phyloP scores from a whole-genome alignment of 1,284 basidiomycete genomes.

The Marasmius oreades region DNA sequence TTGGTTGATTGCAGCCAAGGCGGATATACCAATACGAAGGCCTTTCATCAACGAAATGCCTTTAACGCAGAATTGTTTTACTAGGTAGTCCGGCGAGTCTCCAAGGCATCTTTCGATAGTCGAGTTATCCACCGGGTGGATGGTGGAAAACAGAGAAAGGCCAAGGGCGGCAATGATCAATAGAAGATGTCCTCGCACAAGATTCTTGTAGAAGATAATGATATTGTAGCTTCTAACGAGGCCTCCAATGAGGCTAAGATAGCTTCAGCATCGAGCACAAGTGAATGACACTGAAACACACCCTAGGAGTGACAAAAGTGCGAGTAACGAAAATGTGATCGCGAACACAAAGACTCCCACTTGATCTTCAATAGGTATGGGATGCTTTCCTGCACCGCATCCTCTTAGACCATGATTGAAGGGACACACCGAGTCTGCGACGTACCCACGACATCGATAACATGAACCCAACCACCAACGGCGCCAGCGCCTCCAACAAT shows the following conservation, averaged over 20 bases:
- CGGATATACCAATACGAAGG: conserved; percentile 10
- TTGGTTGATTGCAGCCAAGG: conserved; percentile 10
- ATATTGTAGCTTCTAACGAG: conserved; percentile 7
- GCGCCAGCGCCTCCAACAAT: conserved; percentile 13
- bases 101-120: conserved; percentile 9
- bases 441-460: conserved; percentile 6
- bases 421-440: too few relatives aligned
- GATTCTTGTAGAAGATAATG: conserved; percentile 9
- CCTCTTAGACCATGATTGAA: too few relatives aligned
- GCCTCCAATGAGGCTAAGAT: conserved; percentile 9
- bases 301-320: conserved; percentile 14
- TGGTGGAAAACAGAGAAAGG: conserved; percentile 9
- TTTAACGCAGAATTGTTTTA: conserved; percentile 15
- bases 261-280: neutral
- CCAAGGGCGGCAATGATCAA: conserved; percentile 11
- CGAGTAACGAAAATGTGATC: conserved; percentile 13
- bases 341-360: conserved; percentile 13
- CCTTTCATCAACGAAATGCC: conserved; percentile 15
- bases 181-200: conserved; percentile 5
- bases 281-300: neutral
- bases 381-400: conserved; percentile 5
- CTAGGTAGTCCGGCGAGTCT: conserved; percentile 6
- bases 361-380: conserved; percentile 10
- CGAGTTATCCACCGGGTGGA: conserved; percentile 6
- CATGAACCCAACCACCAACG: conserved; percentile 13